Base-by-base conservation (phyloP, 2,329 filamentous ascomycete species). In the Fusarium chlamydosporum region DNA sequence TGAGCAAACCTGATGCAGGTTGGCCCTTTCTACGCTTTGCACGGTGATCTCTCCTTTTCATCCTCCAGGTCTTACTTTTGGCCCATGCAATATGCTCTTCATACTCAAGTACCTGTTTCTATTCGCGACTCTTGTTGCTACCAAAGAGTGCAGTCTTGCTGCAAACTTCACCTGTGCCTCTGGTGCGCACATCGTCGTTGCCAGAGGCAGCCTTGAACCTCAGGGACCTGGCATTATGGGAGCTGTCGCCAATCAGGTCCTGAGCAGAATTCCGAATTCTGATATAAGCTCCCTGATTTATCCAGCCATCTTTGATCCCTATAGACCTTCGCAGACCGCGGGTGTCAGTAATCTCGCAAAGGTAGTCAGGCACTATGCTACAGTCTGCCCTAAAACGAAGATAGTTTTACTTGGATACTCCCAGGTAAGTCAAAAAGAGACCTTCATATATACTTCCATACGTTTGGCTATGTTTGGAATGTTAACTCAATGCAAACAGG, bases 361-460 rank as follows among this genome's bases (percentile, higher is more conserved):
- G 8, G 12, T 60, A 13, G 33, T 74, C 7, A 43, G 45, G 9
- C 33, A 55, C 18, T 72, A 66, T 20, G 60, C 59, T 9, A 15
- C 43, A 3, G 13, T 29, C 8, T 74, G 72, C 20, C 72, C 72
- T 2, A 13, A 31, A 4, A 65, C 67, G 4, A 72, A 71, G 55
- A 67, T 73, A 16, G 54, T 74, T n/a, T 37, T 74, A 1, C 64
- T 74, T 23, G 72, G 72, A 0, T 73, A 66, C 9, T 74, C 72
- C 3, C 72, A 74, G 47, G 70, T 70, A 18, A 35, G 46, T 15
- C 11, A 8, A 3, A 15, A 23, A 23, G 5, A 23, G 9, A 15
- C 4, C 5, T 9, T 8, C 2, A 15, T 4, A 13, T 0, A 29
- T 29, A 29, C 18, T 5, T 23, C 23, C 23, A 23, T 23, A 23